phyloP scores from a whole-genome alignment of 2,329 filamentous ascomycete species.

The Thelonectria rubi region DNA sequence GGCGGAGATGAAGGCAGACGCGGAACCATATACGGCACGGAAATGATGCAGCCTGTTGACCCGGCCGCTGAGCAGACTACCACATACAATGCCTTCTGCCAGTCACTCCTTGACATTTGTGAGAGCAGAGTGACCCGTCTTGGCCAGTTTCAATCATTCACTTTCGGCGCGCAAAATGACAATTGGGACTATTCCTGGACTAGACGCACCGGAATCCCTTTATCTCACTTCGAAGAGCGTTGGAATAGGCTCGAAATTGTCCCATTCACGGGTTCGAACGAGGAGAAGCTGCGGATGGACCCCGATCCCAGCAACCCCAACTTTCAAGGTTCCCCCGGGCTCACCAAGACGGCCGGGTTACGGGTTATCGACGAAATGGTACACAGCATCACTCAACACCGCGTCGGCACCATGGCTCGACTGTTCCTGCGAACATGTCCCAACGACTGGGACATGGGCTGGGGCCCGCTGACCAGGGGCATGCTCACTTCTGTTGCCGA shows the following conservation, averaged over 20 bases:
- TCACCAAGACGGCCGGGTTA: not conserved
- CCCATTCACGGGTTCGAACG: not conserved
- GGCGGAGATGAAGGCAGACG: not conserved
- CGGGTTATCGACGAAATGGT: not conserved
- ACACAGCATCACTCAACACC: not conserved
- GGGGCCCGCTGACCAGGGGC: too few relatives aligned
- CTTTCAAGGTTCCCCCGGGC: not conserved
- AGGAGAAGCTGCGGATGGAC: not conserved
- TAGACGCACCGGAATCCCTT: not conserved
- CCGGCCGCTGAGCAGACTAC: not conserved
- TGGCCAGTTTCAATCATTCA: not conserved
- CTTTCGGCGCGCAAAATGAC: not conserved
- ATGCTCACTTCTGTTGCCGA: not conserved
- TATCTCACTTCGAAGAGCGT: not conserved
- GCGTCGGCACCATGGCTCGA: not conserved
- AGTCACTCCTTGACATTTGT: slow-evolving; percentile 6
- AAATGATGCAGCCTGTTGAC: slow-evolving; percentile 8
- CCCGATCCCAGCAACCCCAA: not conserved
- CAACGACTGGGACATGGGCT: not conserved
- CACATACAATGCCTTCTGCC: slow-evolving; percentile 21
- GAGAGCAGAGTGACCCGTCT: not conserved
- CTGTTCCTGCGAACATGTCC: not conserved
- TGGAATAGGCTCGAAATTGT: not conserved
- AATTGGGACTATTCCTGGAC: not conserved
- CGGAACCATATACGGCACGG: too few relatives aligned